Conservation (phyloP, 2,329 filamentous ascomycete genomes). For the Aspergillus eucalypticola region DNA sequence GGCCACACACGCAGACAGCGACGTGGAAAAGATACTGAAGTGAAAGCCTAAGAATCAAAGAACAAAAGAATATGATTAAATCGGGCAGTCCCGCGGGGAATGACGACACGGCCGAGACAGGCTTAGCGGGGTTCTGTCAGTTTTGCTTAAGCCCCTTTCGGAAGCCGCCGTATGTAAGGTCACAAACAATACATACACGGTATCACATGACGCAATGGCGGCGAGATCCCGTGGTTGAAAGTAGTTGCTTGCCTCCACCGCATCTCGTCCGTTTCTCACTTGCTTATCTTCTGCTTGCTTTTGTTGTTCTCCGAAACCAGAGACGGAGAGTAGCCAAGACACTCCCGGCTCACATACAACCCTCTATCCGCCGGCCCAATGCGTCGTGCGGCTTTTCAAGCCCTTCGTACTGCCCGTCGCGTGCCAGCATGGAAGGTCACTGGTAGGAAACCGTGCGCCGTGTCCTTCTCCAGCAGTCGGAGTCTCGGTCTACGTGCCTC, state of each 20-base stretch:
- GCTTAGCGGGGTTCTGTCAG: constrained; percentile 23
- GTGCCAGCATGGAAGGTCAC: constrained; percentile 46
- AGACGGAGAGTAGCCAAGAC: constrained; percentile 11
- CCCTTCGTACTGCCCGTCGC: constrained; percentile 50
- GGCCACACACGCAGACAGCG: no score
- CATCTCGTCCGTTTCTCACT: neutral
- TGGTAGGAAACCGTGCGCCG: constrained; percentile 36
- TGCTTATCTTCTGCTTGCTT: neutral
- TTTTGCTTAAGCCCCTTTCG: no score
- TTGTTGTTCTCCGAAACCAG: constrained; percentile 8
- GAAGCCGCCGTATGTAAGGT: neutral
- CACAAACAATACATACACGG: neutral
- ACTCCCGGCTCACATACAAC: constrained; percentile 10
- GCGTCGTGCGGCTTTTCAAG: constrained; percentile 50
- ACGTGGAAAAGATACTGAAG: no score
- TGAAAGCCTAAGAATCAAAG: neutral
- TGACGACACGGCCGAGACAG: constrained; percentile 33
- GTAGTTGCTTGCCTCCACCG: neutral
- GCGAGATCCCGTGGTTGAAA: neutral
- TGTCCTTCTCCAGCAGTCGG: constrained; percentile 41
- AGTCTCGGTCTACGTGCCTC: constrained; percentile 38
- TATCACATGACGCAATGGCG: constrained; percentile 9
- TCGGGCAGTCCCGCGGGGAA: constrained; percentile 29
- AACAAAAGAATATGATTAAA: constrained; percentile 1
- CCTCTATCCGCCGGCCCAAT: constrained; percentile 36